Conservation (phyloP, 345 rosid species). For the Camelina neglecta region DNA sequence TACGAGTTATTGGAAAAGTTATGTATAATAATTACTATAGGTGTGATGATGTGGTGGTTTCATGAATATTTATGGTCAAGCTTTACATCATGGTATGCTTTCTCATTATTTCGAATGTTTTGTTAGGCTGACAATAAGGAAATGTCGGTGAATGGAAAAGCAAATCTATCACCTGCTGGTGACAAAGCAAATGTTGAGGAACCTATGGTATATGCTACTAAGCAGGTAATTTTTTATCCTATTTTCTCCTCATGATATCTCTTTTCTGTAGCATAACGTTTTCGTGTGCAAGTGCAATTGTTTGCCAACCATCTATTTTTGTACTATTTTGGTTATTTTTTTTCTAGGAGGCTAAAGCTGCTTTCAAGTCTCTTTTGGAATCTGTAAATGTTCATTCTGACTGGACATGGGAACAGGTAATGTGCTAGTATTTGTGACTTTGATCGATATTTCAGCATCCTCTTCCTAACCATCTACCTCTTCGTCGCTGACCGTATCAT, state of each 20-base stretch:
- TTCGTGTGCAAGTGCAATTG: conserved; percentile 15
- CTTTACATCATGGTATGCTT: conserved; percentile 10
- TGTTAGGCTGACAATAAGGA: conserved; percentile 74
- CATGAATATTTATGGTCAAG: conserved; percentile 14
- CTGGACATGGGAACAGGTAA: conserved; percentile 99
- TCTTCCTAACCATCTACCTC: conserved; percentile 25
- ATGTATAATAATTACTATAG: neutral
- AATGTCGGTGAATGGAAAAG: conserved; percentile 55
- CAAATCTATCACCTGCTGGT: conserved; percentile 56
- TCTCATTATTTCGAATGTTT: conserved; percentile 16
- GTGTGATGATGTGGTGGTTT: conserved; percentile 15
- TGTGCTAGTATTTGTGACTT: conserved; percentile 12
- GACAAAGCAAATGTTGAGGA: conserved; percentile 80
- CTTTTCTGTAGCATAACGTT: conserved; percentile 14
- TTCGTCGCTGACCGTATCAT: conserved; percentile 40
- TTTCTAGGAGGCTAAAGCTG: conserved; percentile 92
- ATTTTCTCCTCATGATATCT: conserved; percentile 17
- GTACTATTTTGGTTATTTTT: conserved; percentile 12
- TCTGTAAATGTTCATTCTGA: conserved; percentile 87
- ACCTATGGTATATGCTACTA: conserved; percentile 75
- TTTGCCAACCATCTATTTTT: conserved; percentile 10
- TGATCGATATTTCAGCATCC: conserved; percentile 14
- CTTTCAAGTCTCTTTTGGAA: conserved; percentile 93
- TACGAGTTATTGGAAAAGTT: conserved; percentile 14
- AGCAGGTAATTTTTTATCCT: conserved; percentile 60